phyloP scores from a whole-genome alignment of 441 rosid species.

The Populus hybrid region DNA sequence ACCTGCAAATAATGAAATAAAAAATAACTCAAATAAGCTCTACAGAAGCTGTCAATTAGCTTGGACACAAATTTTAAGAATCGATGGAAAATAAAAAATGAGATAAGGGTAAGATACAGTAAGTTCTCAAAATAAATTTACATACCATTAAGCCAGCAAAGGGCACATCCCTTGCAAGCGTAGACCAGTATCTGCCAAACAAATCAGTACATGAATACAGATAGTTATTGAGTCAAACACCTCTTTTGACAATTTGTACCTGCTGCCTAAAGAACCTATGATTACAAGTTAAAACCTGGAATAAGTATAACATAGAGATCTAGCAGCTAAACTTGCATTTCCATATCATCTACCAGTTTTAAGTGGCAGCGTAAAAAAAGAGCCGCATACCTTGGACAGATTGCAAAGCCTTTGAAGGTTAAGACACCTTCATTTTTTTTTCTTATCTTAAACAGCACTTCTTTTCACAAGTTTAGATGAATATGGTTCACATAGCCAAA shows the following conservation, averaged over 20 bases:
- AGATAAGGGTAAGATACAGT: background rate
- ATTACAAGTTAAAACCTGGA: background rate
- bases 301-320: background rate
- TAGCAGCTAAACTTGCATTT: background rate
- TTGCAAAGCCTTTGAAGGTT: background rate
- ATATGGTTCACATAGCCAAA: background rate
- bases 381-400: background rate
- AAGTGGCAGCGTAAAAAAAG: background rate
- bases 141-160: conserved; percentile 93
- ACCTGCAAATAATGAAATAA: conserved; percentile 45
- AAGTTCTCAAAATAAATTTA: background rate
- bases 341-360: background rate
- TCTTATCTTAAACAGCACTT: background rate
- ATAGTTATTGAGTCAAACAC: background rate
- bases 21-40: background rate
- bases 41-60: background rate
- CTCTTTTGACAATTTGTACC: background rate
- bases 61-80: background rate
- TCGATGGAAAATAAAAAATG: background rate
- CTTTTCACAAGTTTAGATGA: background rate
- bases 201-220: conserved; percentile 13
- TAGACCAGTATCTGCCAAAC: conserved; percentile 74
- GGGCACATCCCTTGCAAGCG: conserved; percentile 92
- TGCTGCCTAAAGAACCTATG: background rate
- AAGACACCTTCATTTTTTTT: background rate